Base-by-base conservation (phyloP, 768 basidiomycete genomes). In the Tulasnella sp. region DNA sequence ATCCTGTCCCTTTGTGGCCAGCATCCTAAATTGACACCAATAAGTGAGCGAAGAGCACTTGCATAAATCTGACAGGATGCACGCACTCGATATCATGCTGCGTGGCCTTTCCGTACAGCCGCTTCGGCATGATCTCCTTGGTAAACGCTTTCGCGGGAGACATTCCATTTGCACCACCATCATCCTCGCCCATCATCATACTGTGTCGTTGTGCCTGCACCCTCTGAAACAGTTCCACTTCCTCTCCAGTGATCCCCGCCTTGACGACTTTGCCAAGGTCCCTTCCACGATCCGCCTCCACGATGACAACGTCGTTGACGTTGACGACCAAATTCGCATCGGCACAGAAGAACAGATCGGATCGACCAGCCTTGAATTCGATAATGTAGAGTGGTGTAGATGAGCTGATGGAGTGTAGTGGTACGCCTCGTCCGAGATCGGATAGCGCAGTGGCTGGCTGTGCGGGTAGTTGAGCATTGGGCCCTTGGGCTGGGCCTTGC, bases 51-150 rank as follows among this genome's bases (percentile, higher is more conserved):
- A 63, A 5, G 9, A 19, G 9, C 56, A 1, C 22, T 48, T 15
- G 2, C 10, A 38, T 57, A 29, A 43, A n/a, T 2, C 9, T 31
- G 27, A 59, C 2, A 61, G 48, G 12, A 56, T 24, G 21, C 41
- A 78, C 79, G 65, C 62, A 84, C 87, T 88, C 84, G 56, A 85
- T 80, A 74, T 98, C 93, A 64, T 86, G 83, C 21, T 74, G 76
- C 60, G 79, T 78, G 5, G 92, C 92, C 72, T 92, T 93, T 24
- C 81, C 84, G 70, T 92, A 94, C 41, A 97, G 94, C 80, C 86
- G 82, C 80, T 99, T 99, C 11, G 94, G 94, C 68, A 86, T 91
- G 59, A 96, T 89, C 71, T 97, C 92, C 74, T 94, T 93, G 9
- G 44, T 25, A 31, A 31, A 59, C 12, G 24, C 5, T 64, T 49